These are phyloP conservation scores for Syncephalastrum contaminatum DNA, from an alignment of 371 early-diverging fungal species.

Conservation along the genomic window DNA sequence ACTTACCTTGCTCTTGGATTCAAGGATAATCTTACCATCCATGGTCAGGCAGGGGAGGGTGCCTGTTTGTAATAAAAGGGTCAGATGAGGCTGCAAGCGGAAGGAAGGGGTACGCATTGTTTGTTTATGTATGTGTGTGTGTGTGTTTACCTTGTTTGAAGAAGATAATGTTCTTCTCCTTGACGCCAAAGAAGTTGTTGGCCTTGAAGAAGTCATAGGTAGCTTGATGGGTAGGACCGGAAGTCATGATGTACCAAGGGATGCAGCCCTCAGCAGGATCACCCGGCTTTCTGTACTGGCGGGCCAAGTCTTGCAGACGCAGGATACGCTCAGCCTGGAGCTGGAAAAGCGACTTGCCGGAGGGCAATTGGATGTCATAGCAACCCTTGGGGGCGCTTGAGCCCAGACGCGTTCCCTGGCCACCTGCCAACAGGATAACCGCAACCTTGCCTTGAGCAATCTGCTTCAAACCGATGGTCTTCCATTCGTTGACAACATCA, in stretches of 20 bases:
- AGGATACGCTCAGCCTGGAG: slow-evolving; percentile 91
- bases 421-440: slow-evolving; percentile 91
- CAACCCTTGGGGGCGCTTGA: slow-evolving; percentile 90
- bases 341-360: slow-evolving; percentile 84
- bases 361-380: slow-evolving; percentile 89
- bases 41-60: slow-evolving; percentile 80
- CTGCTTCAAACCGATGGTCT: slow-evolving; percentile 68
- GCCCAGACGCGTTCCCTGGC: slow-evolving; percentile 90
- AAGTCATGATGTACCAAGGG: slow-evolving; percentile 96
- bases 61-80: slow-evolving; percentile 40
- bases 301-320: slow-evolving; percentile 78
- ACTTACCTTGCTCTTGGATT: slow-evolving; percentile 72
- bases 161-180: slow-evolving; percentile 78
- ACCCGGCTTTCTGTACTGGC: slow-evolving; percentile 34
- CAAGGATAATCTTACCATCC: slow-evolving; percentile 89
- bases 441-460: slow-evolving; percentile 91
- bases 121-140: neutral
- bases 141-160: slow-evolving; percentile 76
- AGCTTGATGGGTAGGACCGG: slow-evolving; percentile 84
- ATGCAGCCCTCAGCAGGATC: slow-evolving; percentile 54
- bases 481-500: slow-evolving; percentile 69
- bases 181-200: slow-evolving; percentile 80
- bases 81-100: too few relatives aligned
- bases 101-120: too few relatives aligned
- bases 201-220: slow-evolving; percentile 77